Conservation (phyloP, 2,329 filamentous ascomycete species). For the Periconia macrospinosa region DNA sequence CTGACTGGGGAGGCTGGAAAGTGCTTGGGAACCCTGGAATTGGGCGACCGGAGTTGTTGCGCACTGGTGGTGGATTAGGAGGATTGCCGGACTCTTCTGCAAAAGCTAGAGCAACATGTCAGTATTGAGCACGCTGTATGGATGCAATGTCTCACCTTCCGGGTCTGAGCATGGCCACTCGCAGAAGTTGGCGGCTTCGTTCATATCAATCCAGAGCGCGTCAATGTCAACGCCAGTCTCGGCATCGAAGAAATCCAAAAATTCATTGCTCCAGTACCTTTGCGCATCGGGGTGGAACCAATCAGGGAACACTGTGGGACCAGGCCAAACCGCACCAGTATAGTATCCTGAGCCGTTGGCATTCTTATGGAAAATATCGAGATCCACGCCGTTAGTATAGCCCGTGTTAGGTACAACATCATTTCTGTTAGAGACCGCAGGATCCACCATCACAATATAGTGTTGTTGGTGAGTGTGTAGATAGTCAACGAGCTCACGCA, state of each 20-base stretch:
- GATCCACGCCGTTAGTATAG: conserved; percentile 63
- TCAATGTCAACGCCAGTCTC: conserved; percentile 73
- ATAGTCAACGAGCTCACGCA: conserved; percentile 66
- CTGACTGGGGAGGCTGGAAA: conserved; percentile 59
- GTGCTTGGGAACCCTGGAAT: conserved; percentile 70
- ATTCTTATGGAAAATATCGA: conserved; percentile 55
- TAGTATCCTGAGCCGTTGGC: conserved; percentile 59
- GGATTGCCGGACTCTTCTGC: conserved; percentile 54
- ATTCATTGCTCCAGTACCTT: conserved; percentile 70
- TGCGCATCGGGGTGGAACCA: conserved; percentile 71
- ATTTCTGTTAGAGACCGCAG: conserved; percentile 54
- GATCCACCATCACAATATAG: conserved; percentile 79
- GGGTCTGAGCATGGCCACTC: conserved; percentile 52
- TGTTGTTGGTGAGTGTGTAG: conserved; percentile 69
- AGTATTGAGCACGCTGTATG: background rate
- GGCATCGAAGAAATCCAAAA: conserved; percentile 65
- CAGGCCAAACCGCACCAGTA: conserved; percentile 75
- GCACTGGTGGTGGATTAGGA: conserved; percentile 65
- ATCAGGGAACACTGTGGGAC: conserved; percentile 71
- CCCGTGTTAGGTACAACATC: conserved; percentile 45
- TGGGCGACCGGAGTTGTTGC: conserved; percentile 60
- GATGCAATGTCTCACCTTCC: conserved; percentile 16
- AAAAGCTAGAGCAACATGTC: conserved; percentile 20
- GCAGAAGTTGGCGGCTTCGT: conserved; percentile 40
- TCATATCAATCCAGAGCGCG: conserved; percentile 62